Evolutionary conservation across 2,329 filamentous ascomycete genomes (phyloP), one percentile per base, ranked within the genome.

Genomic region (Pseudogymnoascus sp.): DNA sequence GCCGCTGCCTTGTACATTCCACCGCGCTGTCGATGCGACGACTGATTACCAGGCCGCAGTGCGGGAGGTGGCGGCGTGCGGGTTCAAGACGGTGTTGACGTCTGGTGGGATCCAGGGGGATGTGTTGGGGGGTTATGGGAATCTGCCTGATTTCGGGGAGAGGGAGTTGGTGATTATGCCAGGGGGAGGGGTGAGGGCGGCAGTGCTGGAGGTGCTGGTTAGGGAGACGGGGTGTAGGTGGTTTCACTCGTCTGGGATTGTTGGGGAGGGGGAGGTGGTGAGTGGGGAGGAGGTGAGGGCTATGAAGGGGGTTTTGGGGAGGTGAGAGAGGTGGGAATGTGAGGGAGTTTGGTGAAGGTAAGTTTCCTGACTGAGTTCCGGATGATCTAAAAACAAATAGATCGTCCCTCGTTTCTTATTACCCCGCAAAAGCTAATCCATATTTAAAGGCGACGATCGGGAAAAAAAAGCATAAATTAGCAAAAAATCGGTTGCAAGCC

Each of bases 11-110:
- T 83, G 80, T 67, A 83, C 81, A 2, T 84, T 84, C 60, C 81
- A 84, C 67, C 75, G 80, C 6, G 82, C 81, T 0, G 80, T 84
- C 65, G 82, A 84, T 67, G 66, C 73, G 42, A 73, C 78, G 11
- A 25, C 60, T 6, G 69, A 74, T 65, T 60, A 70, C 11, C 62
- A 67, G 0, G 60, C 67, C 49, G 75, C 72, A 1, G 66, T 78
- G 8, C 69, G 75, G 7, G 71, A 71, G 16, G 69, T 81, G n/a
- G 68, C 76, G 0, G 62, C 59, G 1, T 76, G 76, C 61, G 80
- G 80, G 1, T 83, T 83, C 67, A 62, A 61, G 7, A 67, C 72
- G 1, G 73, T 84, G 9, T 70, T 84, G 22, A 83, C 79, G 3
- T 81, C 78, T 55, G 82, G 81, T 1, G 71, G 78, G 6, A 49